Conservation (phyloP, 2,329 filamentous ascomycete species). For the Penicillium sp. region DNA sequence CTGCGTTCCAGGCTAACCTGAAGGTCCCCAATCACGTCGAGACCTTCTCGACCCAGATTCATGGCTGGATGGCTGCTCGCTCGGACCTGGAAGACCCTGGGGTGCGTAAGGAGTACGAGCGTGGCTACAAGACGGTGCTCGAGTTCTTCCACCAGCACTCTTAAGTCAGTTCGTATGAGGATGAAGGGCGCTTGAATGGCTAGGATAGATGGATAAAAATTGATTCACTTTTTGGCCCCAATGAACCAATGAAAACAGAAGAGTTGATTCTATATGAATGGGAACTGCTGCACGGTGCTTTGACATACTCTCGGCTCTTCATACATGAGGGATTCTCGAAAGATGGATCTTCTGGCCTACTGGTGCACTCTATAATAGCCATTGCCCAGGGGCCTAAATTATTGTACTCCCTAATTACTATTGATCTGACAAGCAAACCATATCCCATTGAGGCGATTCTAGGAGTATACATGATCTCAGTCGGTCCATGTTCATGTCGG, state of each 20-base stretch:
- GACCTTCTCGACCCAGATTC: conserved; percentile 52
- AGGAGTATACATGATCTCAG: too few species aligned
- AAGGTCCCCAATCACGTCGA: conserved; percentile 50
- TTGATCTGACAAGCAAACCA: not conserved
- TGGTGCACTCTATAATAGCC: not conserved
- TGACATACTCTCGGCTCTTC: not conserved
- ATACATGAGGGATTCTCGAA: not conserved
- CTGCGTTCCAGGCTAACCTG: conserved; percentile 48
- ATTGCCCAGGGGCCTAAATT: not conserved
- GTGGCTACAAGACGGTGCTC: conserved; percentile 49
- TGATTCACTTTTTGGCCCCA: not conserved
- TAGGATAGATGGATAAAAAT: not conserved
- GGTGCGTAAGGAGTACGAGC: conserved; percentile 52
- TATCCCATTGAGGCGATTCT: not conserved
- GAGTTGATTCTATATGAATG: not conserved
- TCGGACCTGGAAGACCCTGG: conserved; percentile 48
- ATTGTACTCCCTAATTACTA: not conserved
- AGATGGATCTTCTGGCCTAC: not conserved
- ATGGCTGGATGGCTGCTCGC: conserved; percentile 56
- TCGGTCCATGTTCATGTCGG: not conserved
- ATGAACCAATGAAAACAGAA: not conserved
- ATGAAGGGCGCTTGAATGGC: not conserved
- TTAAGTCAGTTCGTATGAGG: conserved; percentile 24
- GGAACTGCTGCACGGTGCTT: not conserved
- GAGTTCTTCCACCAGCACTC: conserved; percentile 51